Base-by-base conservation (phyloP, 192 early-diverging fungal genomes). In the Coemansia sp. region DNA sequence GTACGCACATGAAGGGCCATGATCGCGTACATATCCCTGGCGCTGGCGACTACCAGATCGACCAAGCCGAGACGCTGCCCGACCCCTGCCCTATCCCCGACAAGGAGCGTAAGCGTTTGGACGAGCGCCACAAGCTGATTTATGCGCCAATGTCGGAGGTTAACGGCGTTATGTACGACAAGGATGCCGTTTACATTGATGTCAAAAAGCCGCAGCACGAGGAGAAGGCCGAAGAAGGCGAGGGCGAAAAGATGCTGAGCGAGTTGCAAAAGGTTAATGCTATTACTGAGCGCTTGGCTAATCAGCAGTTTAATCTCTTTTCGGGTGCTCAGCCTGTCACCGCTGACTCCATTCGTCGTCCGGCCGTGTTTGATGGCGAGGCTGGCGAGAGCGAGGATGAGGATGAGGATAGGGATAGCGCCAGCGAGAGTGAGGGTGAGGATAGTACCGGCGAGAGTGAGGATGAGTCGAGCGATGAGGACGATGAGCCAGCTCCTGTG, bases 121-220 rank as follows among this genome's bases (percentile, higher is more conserved):
- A 90, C 72, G 96, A 98, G 68, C 94, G 96, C 59, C 90, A 95
- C 68, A 97, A 97, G 80, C 86, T 98, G 29, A 93, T 99, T 55
- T 98, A 97, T 67, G 98, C 96, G 24, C 98, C 98, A 27, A 98
- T 97, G 94, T 94, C 94, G 0, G 95, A 97, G 69, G 94, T 99
- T 29, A 95, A 94, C 67, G 98, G 98, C 52, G 92, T 99, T 61
- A 89, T 98, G 88, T 98, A 98, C 83, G 98, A 99, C 79, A 97
- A 95, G 80, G 98, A 99, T 84, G 98, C 96, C 6, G 94, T 99
- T 22, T 99, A 99, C 71, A 97, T 99, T 70, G 94, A 97, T 61
- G 91, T 99, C 20, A 93, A 93, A 30, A 96, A 74, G 65, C 66
- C 55, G 12, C 72, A 84, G 27, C 76, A 85, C 22, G 76, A 85